phyloP scores from a whole-genome alignment of 176 grass and related monocot genomes.

The Poa annua region DNA sequence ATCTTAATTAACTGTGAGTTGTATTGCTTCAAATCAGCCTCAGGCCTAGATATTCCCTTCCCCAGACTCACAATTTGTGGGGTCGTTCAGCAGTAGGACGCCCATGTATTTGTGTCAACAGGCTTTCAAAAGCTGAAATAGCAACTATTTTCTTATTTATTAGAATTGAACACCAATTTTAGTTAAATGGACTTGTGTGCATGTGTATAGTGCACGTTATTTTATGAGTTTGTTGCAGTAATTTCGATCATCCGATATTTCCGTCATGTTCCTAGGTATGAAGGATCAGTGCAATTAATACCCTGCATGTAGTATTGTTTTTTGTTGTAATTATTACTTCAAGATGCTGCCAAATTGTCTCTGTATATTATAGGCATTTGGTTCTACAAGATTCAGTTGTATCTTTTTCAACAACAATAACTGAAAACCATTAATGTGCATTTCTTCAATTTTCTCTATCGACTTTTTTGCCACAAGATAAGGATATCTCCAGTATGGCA shows the following conservation, averaged over 20 bases:
- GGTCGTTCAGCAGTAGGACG: no score
- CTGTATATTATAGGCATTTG: constrained; percentile 17
- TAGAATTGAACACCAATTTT: not conserved
- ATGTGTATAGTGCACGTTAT: not conserved
- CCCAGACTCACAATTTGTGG: no score
- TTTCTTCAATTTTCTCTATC: not conserved
- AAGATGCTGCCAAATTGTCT: not conserved
- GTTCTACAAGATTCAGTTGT: not conserved
- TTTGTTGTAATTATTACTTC: not conserved
- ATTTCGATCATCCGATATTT: not conserved
- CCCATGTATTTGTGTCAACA: not conserved
- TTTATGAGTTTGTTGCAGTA: constrained; percentile 14
- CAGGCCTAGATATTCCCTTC: no score
- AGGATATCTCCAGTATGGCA: not conserved
- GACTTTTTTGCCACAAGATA: not conserved
- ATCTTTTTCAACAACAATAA: not conserved
- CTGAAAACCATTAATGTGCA: constrained; percentile 19
- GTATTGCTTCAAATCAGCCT: not conserved
- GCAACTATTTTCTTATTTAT: not conserved
- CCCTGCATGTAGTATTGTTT: not conserved
- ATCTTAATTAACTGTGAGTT: constrained; percentile 12
- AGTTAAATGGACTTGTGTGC: not conserved
- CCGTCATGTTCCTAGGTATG: not conserved
- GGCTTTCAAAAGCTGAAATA: not conserved
- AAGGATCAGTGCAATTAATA: not conserved